Base-by-base conservation (phyloP, 2,329 filamentous ascomycete genomes). In the Neurospora crassa region DNA sequence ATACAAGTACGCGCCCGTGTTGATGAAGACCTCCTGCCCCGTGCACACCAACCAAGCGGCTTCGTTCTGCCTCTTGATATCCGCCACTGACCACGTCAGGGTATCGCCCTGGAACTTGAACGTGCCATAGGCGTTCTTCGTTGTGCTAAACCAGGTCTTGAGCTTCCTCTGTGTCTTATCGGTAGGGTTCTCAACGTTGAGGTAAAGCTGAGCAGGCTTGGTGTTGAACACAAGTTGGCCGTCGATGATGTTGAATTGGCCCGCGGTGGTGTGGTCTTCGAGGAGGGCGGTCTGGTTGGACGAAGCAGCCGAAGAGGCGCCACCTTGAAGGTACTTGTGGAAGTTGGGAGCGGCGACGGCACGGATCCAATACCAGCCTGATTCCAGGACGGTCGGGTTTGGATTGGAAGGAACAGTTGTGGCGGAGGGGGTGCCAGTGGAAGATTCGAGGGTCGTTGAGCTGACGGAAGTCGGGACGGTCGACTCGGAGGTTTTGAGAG, bases 81-180 rank as follows among this genome's bases (percentile, higher is more conserved):
- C 82, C 1, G 81, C 76, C 12, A 80, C 81, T 59, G 77, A 81
- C 87, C 86, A 88, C 18, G 83, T 83, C 29, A 88, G 75, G 3
- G 85, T 84, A 76, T 88, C 86, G 6, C 86, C 86, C 70, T 83
- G 82, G 76, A 83, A 88, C 2, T 78, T 82, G 75, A 88, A 88
- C 0, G 81, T 81, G 6, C 86, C 86, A 73, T 85, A 88, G 0
- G 81, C 79, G 75, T 86, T 87, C 77, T 83, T 79, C 8, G 79
- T 81, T 41, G 80, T 79, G 10, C 79, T 79, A 77, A 87, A 88
- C 63, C 80, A 82, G 1, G 87, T 81, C 4, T 80, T 77, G n/a
- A 88, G 81, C 47, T 80, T 81, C 18, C 80, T 82, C 72, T 82
- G 82, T 3, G 82, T 81, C 42, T 81, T 80, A 72, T 84, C 79